These are phyloP conservation scores for Pouteria glomerata DNA, from an alignment of 148 eudicot genomes.

Conservation along the genomic window DNA sequence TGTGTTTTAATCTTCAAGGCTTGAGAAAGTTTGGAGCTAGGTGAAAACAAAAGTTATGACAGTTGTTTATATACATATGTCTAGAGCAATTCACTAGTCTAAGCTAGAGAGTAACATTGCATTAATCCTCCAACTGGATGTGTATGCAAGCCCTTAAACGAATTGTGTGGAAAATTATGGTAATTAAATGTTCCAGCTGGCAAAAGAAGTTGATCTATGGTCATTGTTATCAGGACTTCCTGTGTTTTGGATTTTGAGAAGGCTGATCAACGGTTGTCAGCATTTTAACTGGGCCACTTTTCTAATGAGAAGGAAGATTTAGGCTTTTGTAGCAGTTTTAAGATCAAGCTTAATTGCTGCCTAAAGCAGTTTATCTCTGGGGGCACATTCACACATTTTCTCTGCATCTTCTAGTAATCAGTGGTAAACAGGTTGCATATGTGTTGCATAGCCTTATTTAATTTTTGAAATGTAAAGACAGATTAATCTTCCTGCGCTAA, in stretches of 20 bases:
- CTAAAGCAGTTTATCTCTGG: neutral
- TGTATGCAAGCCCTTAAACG: neutral
- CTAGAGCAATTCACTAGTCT: neutral
- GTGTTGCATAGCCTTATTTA: too few species aligned
- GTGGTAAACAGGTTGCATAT: too few species aligned
- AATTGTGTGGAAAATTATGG: neutral
- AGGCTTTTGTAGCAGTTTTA: neutral
- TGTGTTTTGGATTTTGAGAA: neutral
- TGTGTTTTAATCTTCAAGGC: neutral
- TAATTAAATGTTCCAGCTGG: too few species aligned
- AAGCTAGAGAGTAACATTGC: neutral
- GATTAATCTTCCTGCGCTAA: neutral
- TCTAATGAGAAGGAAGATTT: neutral
- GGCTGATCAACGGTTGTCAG: neutral
- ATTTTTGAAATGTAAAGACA: neutral
- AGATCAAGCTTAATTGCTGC: neutral
- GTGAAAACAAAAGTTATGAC: too few species aligned
- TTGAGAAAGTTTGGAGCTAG: neutral
- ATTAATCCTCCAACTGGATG: neutral
- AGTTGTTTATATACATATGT: too few species aligned
- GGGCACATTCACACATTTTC: too few species aligned
- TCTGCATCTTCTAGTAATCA: too few species aligned
- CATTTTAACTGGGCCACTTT: neutral
- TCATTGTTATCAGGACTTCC: too few species aligned
- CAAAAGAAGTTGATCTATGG: too few species aligned